phyloP scores from a whole-genome alignment of 2,329 filamentous ascomycete genomes.

The Drechslerella coelobrocha region DNA sequence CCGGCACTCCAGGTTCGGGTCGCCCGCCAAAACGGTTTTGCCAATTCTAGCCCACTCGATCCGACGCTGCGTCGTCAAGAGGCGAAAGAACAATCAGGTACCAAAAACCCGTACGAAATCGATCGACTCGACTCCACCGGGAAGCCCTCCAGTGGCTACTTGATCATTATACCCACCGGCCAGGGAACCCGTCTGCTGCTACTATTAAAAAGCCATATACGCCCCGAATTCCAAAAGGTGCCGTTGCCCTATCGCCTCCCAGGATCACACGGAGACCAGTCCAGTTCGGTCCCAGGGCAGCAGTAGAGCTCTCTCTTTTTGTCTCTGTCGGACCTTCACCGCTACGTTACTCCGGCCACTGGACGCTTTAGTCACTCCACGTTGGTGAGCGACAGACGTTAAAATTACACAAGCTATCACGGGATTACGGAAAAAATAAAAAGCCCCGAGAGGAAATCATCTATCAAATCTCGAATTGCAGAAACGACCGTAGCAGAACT shows the following conservation, averaged over 20 bases:
- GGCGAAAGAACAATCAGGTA: conserved; percentile 19
- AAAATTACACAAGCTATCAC: conserved; percentile 48
- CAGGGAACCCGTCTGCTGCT: too few relatives aligned
- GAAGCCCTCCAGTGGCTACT: not conserved
- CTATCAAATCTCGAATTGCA: too few relatives aligned
- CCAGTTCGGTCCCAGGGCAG: not conserved
- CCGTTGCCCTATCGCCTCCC: too few relatives aligned
- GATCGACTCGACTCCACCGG: not conserved
- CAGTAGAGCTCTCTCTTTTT: conserved; percentile 6
- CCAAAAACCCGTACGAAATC: not conserved
- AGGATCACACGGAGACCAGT: conserved; percentile 12
- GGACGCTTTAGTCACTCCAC: conserved; percentile 37
- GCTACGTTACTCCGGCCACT: conserved; percentile 33
- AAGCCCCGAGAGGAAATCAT: conserved; percentile 6
- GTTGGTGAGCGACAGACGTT: conserved; percentile 33
- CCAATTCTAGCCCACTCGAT: conserved; percentile 42
- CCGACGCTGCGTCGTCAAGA: conserved; percentile 30
- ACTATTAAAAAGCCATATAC: not conserved
- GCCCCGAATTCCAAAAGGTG: too few relatives aligned
- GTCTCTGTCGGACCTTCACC: conserved; percentile 40
- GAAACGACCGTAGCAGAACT: not conserved
- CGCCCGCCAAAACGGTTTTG: conserved; percentile 17
- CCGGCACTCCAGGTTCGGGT: conserved; percentile 2
- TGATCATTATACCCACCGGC: not conserved
- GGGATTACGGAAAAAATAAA: conserved; percentile 15